Percentiles rank a stretch among this genome's conserved stretches.
These are phyloP conservation scores for Sherardia arvensis DNA, from an alignment of 257 asterid genomes.

Conservation along the genomic window DNA sequence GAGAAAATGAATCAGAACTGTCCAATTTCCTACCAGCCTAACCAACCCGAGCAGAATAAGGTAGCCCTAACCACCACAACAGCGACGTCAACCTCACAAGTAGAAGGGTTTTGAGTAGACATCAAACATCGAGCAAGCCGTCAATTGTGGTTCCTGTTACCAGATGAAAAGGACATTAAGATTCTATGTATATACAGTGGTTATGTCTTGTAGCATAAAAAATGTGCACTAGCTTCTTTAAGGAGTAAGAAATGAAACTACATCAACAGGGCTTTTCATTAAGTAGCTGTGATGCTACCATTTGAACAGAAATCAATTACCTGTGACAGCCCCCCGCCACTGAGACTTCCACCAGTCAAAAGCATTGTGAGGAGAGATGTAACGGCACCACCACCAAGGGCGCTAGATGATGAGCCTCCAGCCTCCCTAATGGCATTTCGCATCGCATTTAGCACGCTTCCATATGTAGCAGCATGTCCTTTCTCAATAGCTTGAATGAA, in stretches of 20 bases:
- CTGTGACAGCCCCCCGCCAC: constrained; percentile 72
- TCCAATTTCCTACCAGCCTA: not conserved
- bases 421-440: constrained; percentile 64
- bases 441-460: constrained; percentile 72
- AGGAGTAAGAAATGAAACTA: not conserved
- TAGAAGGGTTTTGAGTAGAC: constrained; percentile 86
- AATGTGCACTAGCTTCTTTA: not conserved
- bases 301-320: constrained; percentile 23
- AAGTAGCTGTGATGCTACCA: not conserved
- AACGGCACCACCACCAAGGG: constrained; percentile 45
- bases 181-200: not conserved
- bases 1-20: not conserved
- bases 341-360: constrained; percentile 64
- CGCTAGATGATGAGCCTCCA: constrained; percentile 41
- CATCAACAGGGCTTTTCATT: not conserved
- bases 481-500: constrained; percentile 97
- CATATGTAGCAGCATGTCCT: constrained; percentile 78
- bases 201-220: not conserved
- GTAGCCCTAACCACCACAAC: not conserved
- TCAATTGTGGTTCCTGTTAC: constrained; percentile 85
- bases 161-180: constrained; percentile 12
- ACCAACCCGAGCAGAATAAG: not conserved
- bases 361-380: constrained; percentile 77
- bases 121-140: constrained; percentile 69
- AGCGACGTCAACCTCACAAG: constrained; percentile 31